Percentiles rank a stretch among this genome's conserved stretches.
These are phyloP conservation scores for Suhomyces sp. DNA, from an alignment of 805 yeast genomes.

Conservation along the genomic window DNA sequence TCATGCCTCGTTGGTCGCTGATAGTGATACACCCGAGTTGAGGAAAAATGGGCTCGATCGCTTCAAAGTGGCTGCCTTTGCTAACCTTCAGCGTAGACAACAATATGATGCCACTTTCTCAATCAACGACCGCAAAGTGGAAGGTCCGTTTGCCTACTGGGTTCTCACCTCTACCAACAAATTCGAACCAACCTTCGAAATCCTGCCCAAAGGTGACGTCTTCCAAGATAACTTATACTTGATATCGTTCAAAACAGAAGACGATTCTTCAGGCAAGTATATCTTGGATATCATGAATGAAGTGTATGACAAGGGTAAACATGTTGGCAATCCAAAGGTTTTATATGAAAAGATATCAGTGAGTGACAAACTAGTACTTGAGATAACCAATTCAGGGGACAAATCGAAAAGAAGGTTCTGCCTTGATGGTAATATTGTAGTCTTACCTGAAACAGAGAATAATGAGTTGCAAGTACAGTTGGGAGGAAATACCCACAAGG, in stretches of 20 bases:
- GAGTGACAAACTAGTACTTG: slow-evolving; percentile 22
- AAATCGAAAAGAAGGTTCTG: slow-evolving; percentile 51
- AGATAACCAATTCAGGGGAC: slow-evolving; percentile 9
- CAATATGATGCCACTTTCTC: slow-evolving; percentile 44
- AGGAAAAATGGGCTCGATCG: slow-evolving; percentile 62
- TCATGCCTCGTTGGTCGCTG: slow-evolving; percentile 82
- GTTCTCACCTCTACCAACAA: slow-evolving; percentile 52
- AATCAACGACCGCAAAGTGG: slow-evolving; percentile 13
- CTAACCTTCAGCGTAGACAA: slow-evolving; percentile 50
- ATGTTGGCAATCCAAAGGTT: slow-evolving; percentile 48
- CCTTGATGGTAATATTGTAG: slow-evolving; percentile 59
- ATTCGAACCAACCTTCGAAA: slow-evolving; percentile 59
- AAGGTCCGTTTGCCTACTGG: slow-evolving; percentile 56
- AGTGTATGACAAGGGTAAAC: slow-evolving; percentile 57
- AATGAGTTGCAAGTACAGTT: slow-evolving; percentile 13
- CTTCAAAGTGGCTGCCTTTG: slow-evolving; percentile 65
- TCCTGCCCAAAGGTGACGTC: slow-evolving; percentile 58
- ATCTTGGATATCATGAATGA: slow-evolving; percentile 54
- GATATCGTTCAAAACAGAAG: slow-evolving; percentile 40
- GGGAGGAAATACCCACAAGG: slow-evolving; percentile 18
- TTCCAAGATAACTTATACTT: slow-evolving; percentile 42
- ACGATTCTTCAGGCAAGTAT: slow-evolving; percentile 18
- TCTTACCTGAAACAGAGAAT: slow-evolving; percentile 21
- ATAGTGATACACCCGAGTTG: slow-evolving; percentile 67
- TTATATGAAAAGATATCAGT: slow-evolving; percentile 37